phyloP scores from a whole-genome alignment of 345 rosid genomes.

The Syzygium grande region DNA sequence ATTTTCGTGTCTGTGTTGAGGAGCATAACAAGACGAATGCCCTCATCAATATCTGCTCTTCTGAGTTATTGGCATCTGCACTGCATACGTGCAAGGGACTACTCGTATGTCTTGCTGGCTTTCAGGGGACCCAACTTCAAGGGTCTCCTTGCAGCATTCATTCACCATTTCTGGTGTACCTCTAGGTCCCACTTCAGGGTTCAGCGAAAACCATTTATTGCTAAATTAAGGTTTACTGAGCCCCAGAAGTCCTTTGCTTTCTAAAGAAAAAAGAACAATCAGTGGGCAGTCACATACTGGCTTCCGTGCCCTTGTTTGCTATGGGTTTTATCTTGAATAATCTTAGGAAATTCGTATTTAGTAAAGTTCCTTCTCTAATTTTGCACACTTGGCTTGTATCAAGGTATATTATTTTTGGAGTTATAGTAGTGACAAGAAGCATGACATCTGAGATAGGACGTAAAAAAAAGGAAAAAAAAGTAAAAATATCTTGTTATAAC shows the following conservation, averaged over 20 bases:
- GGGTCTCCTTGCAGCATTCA: not conserved
- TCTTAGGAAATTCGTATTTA: not conserved
- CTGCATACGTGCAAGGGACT: not conserved
- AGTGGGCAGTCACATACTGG: not conserved
- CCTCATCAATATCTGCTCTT: not conserved
- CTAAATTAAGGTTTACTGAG: not conserved
- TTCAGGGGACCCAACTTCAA: not conserved
- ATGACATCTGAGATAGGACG: not conserved
- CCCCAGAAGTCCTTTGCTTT: not conserved
- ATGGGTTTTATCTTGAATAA: not conserved
- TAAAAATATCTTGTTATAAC: not conserved
- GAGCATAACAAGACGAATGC: not conserved
- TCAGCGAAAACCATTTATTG: not conserved
- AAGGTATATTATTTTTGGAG: too few species aligned
- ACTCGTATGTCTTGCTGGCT: not conserved
- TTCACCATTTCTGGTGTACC: not conserved
- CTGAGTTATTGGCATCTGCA: not conserved
- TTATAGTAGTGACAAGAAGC: not conserved
- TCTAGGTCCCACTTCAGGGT: not conserved
- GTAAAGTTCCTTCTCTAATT: not conserved
- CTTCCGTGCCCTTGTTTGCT: not conserved
- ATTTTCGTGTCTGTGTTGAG: not conserved
- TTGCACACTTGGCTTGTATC: not conserved
- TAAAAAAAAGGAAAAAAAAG: not conserved
- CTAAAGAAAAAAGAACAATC: not conserved